Evolutionary conservation across 2,329 filamentous ascomycete species (phyloP), one percentile per base, ranked within the genome.

Genomic region (Talaromyces sp.): DNA sequence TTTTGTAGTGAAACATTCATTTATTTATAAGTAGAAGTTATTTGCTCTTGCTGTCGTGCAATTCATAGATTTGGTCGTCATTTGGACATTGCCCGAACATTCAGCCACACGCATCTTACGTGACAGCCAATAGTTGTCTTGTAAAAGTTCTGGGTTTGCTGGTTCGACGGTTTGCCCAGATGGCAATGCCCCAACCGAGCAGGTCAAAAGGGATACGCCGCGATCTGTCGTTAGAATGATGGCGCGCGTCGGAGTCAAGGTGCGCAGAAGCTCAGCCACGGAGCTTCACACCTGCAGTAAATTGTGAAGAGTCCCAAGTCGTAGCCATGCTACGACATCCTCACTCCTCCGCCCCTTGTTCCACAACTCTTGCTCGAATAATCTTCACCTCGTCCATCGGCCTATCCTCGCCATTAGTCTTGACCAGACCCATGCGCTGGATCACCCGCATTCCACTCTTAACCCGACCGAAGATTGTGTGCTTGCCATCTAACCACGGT

Each of bases 401-500:
- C 63, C 87, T 79, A 72, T 97, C 94, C 63, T 93, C 90, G 7
- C 77, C 75, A 20, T 85, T 90, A 1, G 91, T 96, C 77, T 89
- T 90, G 45, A 96, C 91, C 52, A 94, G 71, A 0, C 92, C 94
- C 84, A 99, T 89, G 61, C 91, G 82, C 78, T 90, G 87, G 24
- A 97, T 86, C n/a, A 93, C 81, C 51, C 82, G 80, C 82, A 97
- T 85, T 0, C 94, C 94, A 49, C 76, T 83, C 77, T 89, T 92
- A 35, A 99, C 91, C 49, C 93, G 80, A 1, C 94, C 94, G 70
- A 99, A 99, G 62, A 99, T 95, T 10, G 92, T 96, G 72, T 99
- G 93, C 74, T 96, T 97, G 19, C 92, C 91, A 74, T 99, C 94
- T 54, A 99, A 76, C 93, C 93, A 97, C 0, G 94, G 94, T 14